phyloP scores from a whole-genome alignment of 2,329 filamentous ascomycete genomes.

The Calonectria pteridis region DNA sequence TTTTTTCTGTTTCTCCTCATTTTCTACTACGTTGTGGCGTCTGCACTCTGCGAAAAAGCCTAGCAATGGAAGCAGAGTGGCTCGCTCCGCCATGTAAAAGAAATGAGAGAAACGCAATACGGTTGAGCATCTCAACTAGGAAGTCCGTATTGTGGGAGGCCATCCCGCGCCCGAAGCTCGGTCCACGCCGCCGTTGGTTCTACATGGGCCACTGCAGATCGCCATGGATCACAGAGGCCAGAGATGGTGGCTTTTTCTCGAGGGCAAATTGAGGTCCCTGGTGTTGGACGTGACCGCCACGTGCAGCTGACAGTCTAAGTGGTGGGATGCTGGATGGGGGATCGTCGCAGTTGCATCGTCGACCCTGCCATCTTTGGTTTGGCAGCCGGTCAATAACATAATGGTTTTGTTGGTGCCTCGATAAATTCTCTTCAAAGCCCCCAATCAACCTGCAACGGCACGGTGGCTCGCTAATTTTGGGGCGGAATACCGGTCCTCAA shows the following conservation, averaged over 20 bases:
- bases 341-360: constrained; percentile 7
- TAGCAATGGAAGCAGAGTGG: background rate
- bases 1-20: background rate
- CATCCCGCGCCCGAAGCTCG: background rate
- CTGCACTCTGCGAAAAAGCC: background rate
- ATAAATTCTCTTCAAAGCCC: background rate
- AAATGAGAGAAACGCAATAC: background rate
- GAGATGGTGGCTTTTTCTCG: background rate
- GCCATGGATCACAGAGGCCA: background rate
- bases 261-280: background rate
- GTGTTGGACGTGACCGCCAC: background rate
- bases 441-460: constrained; percentile 3
- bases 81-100: background rate
- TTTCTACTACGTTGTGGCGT: constrained; percentile 15
- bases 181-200: background rate
- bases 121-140: background rate
- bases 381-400: constrained; percentile 3
- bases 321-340: background rate
- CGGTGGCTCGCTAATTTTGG: background rate
- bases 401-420: background rate
- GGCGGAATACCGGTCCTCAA: background rate
- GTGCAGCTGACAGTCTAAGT: background rate
- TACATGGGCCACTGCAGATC: constrained; percentile 2
- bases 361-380: background rate
- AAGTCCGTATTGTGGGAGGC: background rate